Evolutionary conservation across 2,329 filamentous ascomycete genomes (phyloP).

Genomic region (Aspergillus calidoustus): DNA sequence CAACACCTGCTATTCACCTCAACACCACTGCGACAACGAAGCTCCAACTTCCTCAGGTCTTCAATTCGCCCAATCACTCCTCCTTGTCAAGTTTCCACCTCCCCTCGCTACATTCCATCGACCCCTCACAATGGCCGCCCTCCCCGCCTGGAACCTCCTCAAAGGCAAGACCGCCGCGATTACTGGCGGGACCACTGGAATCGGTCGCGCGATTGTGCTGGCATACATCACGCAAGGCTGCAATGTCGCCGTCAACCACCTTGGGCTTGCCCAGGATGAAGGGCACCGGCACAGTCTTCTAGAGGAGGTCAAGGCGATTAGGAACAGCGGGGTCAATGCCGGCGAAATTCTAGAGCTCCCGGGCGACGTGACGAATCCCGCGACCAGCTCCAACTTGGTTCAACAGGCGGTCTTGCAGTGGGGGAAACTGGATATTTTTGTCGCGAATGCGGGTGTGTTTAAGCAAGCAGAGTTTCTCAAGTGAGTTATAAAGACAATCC

Average conservation of each 20-base stretch:
- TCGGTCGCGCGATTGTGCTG: conserved; percentile 79
- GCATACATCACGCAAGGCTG: conserved; percentile 78
- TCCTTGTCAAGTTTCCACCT: too few species aligned
- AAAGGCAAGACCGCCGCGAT: conserved; percentile 79
- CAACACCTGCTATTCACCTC: too few species aligned
- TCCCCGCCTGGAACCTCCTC: conserved; percentile 55
- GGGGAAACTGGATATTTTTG: too few species aligned
- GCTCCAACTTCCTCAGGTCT: too few species aligned
- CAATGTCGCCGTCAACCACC: conserved; percentile 79
- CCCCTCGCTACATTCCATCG: too few species aligned
- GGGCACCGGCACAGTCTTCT: conserved; percentile 19
- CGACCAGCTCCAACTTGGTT: conserved; percentile 65
- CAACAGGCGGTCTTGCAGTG: too few species aligned
- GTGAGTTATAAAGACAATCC: too few species aligned
- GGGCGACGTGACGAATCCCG: conserved; percentile 77
- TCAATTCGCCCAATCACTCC: too few species aligned
- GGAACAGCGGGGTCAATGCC: conserved; percentile 27
- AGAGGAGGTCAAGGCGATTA: conserved; percentile 17
- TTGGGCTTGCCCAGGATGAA: conserved; percentile 53
- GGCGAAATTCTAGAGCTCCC: conserved; percentile 65
- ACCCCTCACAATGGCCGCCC: conserved; percentile 16
- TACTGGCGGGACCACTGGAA: conserved; percentile 83
- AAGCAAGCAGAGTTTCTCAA: conserved; percentile 40
- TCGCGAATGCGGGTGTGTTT: conserved; percentile 14
- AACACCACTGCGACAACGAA: too few species aligned